Evolutionary conservation across 1,284 basidiomycete genomes (phyloP).

Genomic region (Cystobasidium slooffiae): DNA sequence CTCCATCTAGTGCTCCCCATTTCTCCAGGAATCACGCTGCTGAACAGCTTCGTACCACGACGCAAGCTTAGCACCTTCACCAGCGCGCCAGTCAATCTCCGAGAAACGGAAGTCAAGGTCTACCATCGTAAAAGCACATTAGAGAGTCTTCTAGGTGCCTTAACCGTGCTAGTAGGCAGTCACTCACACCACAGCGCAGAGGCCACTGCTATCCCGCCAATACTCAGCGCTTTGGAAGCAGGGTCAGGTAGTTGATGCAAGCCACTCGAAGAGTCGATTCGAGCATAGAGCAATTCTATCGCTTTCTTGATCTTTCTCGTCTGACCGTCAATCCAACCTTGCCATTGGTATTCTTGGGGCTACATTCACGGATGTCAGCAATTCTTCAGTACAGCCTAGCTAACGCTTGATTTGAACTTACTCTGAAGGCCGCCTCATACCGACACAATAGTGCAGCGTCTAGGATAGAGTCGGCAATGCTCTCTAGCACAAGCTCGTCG

Average conservation of each 20-base stretch:
- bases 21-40: slow-evolving; percentile 23
- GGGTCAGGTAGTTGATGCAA: slow-evolving; percentile 15
- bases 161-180: not conserved
- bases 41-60: slow-evolving; percentile 20
- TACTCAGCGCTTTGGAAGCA: not conserved
- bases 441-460: slow-evolving; percentile 17
- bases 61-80: slow-evolving; percentile 18
- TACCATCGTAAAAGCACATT: not conserved
- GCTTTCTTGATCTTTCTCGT: slow-evolving; percentile 23
- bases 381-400: not conserved
- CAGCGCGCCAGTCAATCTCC: slow-evolving; percentile 26
- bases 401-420: not conserved
- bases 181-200: slow-evolving; percentile 17
- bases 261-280: not conserved
- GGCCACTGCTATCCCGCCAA: slow-evolving; percentile 17
- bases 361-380: not conserved
- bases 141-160: not conserved
- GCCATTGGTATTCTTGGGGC: slow-evolving; percentile 20
- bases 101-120: slow-evolving; percentile 24
- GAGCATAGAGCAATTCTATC: not conserved
- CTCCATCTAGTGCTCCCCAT: slow-evolving; percentile 17
- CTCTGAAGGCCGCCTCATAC: slow-evolving; percentile 5
- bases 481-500: slow-evolving; percentile 26
- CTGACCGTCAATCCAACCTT: slow-evolving; percentile 35
- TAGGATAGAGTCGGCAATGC: slow-evolving; percentile 20